Conservation (phyloP, 2,329 filamentous ascomycete genomes). For the Fusarium algeriense region DNA sequence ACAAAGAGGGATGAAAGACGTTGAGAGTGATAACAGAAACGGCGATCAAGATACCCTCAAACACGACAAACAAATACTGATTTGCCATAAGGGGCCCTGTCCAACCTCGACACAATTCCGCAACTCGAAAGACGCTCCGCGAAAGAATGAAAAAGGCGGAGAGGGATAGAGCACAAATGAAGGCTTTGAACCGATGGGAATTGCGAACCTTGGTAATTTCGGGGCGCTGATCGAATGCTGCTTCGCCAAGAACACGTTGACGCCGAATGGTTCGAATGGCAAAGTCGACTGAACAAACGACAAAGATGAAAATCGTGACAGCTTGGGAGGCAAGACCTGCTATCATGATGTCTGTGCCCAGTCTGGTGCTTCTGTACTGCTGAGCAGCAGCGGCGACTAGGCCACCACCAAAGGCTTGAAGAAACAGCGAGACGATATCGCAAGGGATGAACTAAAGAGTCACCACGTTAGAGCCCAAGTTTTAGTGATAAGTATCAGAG, state of each 20-base stretch:
- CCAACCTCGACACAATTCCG: constrained; percentile 75
- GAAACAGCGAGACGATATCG: constrained; percentile 70
- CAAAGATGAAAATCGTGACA: constrained; percentile 67
- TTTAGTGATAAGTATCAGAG: no score
- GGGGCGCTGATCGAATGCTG: constrained; percentile 56
- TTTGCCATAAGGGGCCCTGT: constrained; percentile 67
- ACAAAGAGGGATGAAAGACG: constrained; percentile 51
- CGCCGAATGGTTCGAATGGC: constrained; percentile 56
- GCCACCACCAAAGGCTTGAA: constrained; percentile 72
- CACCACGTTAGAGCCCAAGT: neutral
- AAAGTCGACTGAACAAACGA: constrained; percentile 63
- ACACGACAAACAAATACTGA: constrained; percentile 67
- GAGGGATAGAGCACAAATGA: constrained; percentile 66
- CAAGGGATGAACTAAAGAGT: constrained; percentile 69
- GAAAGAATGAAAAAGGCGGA: constrained; percentile 74
- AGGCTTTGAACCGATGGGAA: constrained; percentile 63
- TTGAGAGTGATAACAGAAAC: constrained; percentile 61
- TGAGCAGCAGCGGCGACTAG: constrained; percentile 60
- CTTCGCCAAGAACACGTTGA: constrained; percentile 50
- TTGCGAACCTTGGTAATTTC: constrained; percentile 53
- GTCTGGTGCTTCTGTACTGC: constrained; percentile 49
- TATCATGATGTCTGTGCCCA: constrained; percentile 73
- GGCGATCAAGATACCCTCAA: constrained; percentile 68
- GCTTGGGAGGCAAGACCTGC: constrained; percentile 73
- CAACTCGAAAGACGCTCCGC: constrained; percentile 73